These are phyloP conservation scores for Parmelia sp. DNA, from an alignment of 495 filamentous ascomycete genomes.

Conservation along the genomic window DNA sequence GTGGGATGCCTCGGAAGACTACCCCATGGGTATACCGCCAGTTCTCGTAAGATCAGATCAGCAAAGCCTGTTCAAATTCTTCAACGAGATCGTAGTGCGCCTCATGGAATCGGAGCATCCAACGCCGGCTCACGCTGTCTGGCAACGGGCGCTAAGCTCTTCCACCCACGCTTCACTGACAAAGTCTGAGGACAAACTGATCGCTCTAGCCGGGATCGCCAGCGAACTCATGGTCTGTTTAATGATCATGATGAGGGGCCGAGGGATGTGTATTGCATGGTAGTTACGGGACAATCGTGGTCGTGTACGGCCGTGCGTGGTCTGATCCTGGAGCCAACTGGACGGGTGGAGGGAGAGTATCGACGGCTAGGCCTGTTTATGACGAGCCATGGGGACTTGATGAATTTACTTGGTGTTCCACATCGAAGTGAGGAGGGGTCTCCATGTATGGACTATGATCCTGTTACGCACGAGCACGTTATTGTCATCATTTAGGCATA, in stretches of 20 bases:
- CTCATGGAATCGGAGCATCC: background rate
- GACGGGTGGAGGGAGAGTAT: background rate
- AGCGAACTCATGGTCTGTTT: constrained; percentile 1
- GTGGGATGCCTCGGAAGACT: constrained; percentile 22
- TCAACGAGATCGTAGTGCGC: background rate
- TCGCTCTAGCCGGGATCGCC: background rate
- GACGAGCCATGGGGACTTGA: background rate
- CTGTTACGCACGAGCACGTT: background rate
- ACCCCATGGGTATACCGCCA: background rate
- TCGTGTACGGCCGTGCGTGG: background rate
- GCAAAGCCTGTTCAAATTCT: background rate
- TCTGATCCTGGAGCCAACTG: constrained; percentile 1
- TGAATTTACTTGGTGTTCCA: constrained; percentile 5
- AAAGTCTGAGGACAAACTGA: background rate
- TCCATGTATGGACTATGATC: background rate
- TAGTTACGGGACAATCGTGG: background rate
- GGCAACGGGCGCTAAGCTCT: constrained; percentile 4
- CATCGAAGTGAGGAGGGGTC: background rate
- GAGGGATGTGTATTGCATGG: background rate
- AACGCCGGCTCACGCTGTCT: background rate
- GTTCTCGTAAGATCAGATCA: background rate
- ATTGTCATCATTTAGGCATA: background rate
- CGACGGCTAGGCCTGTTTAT: constrained; percentile 1
- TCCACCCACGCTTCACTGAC: constrained; percentile 4
- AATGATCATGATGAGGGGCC: too few species aligned